These are phyloP conservation scores for Fusarium globosum DNA, from an alignment of 2,329 filamentous ascomycete genomes.

Conservation along the genomic window DNA sequence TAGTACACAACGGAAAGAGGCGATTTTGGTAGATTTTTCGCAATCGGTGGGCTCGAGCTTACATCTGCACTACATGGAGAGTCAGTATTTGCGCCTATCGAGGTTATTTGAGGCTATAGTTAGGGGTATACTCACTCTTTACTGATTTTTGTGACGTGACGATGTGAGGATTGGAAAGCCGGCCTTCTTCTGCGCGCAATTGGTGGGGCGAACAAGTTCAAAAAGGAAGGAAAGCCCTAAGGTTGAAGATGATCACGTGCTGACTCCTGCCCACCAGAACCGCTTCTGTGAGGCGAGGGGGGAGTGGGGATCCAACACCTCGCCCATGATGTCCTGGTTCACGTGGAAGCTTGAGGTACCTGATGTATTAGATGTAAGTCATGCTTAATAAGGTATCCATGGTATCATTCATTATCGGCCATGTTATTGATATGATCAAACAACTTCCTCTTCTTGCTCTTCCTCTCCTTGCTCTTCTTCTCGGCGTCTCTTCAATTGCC, in stretches of 20 bases:
- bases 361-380: neutral
- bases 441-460: neutral
- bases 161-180: slow-evolving; percentile 54
- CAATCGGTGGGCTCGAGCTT: slow-evolving; percentile 58
- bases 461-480: neutral
- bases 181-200: slow-evolving; percentile 53
- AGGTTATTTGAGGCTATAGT: slow-evolving; percentile 16
- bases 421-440: neutral
- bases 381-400: neutral
- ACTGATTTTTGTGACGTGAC: slow-evolving; percentile 63
- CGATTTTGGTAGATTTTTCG: slow-evolving; percentile 36
- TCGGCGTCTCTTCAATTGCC: slow-evolving; percentile 44
- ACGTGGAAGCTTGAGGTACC: neutral
- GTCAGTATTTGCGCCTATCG: slow-evolving; percentile 39
- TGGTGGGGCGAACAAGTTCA: slow-evolving; percentile 55
- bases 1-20: slow-evolving; percentile 39
- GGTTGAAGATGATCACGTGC: slow-evolving; percentile 47
- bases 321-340: slow-evolving; percentile 12
- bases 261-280: neutral
- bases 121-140: slow-evolving; percentile 65
- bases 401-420: neutral
- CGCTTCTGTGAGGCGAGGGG: neutral
- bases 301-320: slow-evolving; percentile 14
- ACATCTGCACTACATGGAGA: slow-evolving; percentile 83
- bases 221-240: slow-evolving; percentile 52